phyloP scores from a whole-genome alignment of 1,139 yeast species.

The Blastobotrys petasosporus region DNA sequence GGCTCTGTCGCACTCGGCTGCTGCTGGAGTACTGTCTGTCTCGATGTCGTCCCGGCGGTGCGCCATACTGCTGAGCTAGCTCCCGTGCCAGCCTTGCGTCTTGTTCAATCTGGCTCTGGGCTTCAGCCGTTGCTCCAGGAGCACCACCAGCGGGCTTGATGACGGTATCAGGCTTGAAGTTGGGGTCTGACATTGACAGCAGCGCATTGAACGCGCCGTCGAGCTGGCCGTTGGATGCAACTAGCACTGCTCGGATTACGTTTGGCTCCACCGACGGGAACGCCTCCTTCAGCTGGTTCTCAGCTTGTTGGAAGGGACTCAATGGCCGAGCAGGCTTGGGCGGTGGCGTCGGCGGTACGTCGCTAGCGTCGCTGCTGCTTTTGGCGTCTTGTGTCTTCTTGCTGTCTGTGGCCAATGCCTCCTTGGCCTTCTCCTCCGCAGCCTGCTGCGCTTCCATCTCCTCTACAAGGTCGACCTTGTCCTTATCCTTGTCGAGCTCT shows the following conservation, averaged over 20 bases:
- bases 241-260: constrained; percentile 67
- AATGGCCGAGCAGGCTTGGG: constrained; percentile 68
- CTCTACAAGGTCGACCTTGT: constrained; percentile 12
- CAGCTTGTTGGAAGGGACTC: constrained; percentile 49
- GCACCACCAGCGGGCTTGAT: constrained; percentile 11
- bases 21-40: constrained; percentile 6
- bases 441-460: constrained; percentile 14
- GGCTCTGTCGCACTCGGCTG: constrained; percentile 9
- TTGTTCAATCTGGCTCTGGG: constrained; percentile 49
- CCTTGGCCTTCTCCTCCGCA: constrained; percentile 11
- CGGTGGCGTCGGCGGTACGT: constrained; percentile 42
- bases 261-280: constrained; percentile 72
- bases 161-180: constrained; percentile 57
- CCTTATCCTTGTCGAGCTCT: constrained; percentile 2
- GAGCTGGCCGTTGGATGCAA: constrained; percentile 75
- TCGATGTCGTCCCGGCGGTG: constrained; percentile 13
- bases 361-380: neutral
- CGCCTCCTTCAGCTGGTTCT: constrained; percentile 60
- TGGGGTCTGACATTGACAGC: constrained; percentile 73
- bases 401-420: constrained; percentile 3
- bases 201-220: constrained; percentile 89
- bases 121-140: constrained; percentile 9
- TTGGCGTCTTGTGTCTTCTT: constrained; percentile 1
- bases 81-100: constrained; percentile 83
- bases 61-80: constrained; percentile 64